A percentile compares a stretch with the other conserved stretches of the same genome.
Conservation (phyloP, 805 yeast species). For the Naumovozyma baii region DNA sequence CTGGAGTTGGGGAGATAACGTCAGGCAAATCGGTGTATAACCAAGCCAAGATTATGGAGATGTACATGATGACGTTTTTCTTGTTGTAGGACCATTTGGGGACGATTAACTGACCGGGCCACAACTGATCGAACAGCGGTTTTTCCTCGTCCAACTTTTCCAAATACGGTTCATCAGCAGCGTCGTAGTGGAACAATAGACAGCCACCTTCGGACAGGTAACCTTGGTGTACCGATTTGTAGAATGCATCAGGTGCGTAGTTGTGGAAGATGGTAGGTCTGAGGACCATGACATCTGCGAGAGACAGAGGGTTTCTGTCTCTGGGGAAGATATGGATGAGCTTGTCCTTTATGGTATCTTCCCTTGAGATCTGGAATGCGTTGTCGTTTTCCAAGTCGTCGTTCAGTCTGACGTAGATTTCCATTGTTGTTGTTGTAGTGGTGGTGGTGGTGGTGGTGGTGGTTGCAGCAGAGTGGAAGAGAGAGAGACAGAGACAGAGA, state of each 20-base stretch:
- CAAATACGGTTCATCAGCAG: constrained; percentile 40
- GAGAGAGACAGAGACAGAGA: not conserved
- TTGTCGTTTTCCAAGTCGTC: constrained; percentile 81
- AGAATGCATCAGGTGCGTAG: constrained; percentile 53
- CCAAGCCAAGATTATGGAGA: constrained; percentile 48
- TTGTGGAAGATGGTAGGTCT: constrained; percentile 73
- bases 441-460: not conserved
- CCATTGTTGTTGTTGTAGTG: constrained; percentile 16
- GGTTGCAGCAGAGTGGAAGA: not conserved
- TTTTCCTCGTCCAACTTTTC: constrained; percentile 41
- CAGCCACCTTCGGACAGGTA: constrained; percentile 76
- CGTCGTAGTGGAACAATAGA: constrained; percentile 53
- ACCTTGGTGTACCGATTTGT: constrained; percentile 50
- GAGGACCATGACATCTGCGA: constrained; percentile 54
- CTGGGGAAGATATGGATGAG: constrained; percentile 41
- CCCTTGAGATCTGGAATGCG: constrained; percentile 64
- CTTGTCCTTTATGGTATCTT: constrained; percentile 51
- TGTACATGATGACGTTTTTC: constrained; percentile 9
- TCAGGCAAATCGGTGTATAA: constrained; percentile 91
- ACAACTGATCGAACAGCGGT: constrained; percentile 47
- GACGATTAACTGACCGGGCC: constrained; percentile 86
- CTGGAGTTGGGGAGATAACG: constrained; percentile 83
- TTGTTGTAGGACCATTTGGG: constrained; percentile 26
- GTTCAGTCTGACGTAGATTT: constrained; percentile 66
- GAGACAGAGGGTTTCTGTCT: constrained; percentile 7